phyloP scores from a whole-genome alignment of 2,329 filamentous ascomycete species.

The Pseudogymnoascus sp. region DNA sequence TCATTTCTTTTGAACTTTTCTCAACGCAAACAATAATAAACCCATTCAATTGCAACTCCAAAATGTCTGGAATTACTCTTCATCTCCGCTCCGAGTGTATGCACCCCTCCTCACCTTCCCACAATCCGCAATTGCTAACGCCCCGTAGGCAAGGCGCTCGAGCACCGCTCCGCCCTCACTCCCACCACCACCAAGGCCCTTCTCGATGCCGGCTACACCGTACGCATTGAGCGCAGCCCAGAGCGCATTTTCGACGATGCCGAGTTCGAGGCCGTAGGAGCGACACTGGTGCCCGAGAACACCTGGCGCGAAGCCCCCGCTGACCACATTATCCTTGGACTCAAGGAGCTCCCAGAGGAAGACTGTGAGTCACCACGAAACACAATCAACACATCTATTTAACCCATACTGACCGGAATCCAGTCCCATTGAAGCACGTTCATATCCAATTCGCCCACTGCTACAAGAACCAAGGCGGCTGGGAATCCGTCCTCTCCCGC shows the following conservation, averaged over 20 bases:
- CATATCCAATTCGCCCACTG: conserved; percentile 66
- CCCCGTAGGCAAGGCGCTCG: conserved; percentile 31
- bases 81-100: conserved; percentile 34
- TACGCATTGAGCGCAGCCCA: conserved; percentile 59
- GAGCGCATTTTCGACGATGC: conserved; percentile 55
- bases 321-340: conserved; percentile 63
- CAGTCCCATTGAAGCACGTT: conserved; percentile 60
- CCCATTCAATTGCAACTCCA: conserved; percentile 10
- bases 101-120: conserved; percentile 16
- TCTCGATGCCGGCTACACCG: conserved; percentile 58
- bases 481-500: conserved; percentile 69
- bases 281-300: conserved; percentile 55
- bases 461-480: conserved; percentile 70
- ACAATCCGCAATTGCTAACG: conserved; percentile 8
- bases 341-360: conserved; percentile 71
- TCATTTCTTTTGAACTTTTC: conserved; percentile 11
- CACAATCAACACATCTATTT: conserved; percentile 9
- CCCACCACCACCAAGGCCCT: conserved; percentile 43
- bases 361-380: conserved; percentile 37
- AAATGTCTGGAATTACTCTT: conserved; percentile 28
- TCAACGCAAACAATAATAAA: conserved; percentile 13
- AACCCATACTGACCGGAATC: not conserved
- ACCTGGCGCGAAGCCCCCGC: conserved; percentile 59
- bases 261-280: conserved; percentile 55
- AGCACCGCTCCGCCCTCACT: conserved; percentile 33